phyloP scores from a whole-genome alignment of 768 basidiomycete genomes.

The Lactarius hengduanensis region DNA sequence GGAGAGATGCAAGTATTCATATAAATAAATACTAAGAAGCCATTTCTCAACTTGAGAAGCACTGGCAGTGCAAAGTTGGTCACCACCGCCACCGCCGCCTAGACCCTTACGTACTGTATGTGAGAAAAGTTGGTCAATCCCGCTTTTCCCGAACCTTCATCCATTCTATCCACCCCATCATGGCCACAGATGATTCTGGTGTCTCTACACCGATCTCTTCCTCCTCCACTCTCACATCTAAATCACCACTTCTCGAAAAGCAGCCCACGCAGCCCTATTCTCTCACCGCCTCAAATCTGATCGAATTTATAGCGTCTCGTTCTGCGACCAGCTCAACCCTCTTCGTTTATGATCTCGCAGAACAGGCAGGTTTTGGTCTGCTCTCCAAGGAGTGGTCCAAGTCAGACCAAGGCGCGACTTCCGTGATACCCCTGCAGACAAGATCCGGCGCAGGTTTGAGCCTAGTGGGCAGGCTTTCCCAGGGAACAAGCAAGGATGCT shows the following conservation, averaged over 20 bases:
- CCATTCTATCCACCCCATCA: conserved; percentile 5
- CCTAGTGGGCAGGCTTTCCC: conserved; percentile 75
- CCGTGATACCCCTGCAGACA: conserved; percentile 73
- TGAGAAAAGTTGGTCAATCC: not conserved
- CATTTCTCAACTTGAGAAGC: not conserved
- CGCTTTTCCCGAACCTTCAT: not conserved
- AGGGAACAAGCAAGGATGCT: conserved; percentile 71
- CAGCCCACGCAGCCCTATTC: conserved; percentile 19
- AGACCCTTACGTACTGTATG: not conserved
- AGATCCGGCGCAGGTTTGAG: conserved; percentile 80
- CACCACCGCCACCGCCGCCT: no score
- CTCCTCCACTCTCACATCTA: conserved; percentile 38
- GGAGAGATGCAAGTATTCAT: not conserved
- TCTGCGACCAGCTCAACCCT: conserved; percentile 58
- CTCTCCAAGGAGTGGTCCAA: conserved; percentile 66
- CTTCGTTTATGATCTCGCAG: conserved; percentile 81
- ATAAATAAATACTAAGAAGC: not conserved
- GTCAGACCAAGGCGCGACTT: conserved; percentile 42
- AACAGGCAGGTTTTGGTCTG: conserved; percentile 78
- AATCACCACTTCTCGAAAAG: conserved; percentile 36
- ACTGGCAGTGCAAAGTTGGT: not conserved
- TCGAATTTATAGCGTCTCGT: conserved; percentile 69
- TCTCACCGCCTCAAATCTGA: conserved; percentile 55
- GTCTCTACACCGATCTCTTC: conserved; percentile 34
- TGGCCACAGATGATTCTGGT: conserved; percentile 34